Percentiles rank a stretch among this genome's conserved stretches.
Conservation (phyloP, 352 stramenopile species). For the Pythium sp. region DNA sequence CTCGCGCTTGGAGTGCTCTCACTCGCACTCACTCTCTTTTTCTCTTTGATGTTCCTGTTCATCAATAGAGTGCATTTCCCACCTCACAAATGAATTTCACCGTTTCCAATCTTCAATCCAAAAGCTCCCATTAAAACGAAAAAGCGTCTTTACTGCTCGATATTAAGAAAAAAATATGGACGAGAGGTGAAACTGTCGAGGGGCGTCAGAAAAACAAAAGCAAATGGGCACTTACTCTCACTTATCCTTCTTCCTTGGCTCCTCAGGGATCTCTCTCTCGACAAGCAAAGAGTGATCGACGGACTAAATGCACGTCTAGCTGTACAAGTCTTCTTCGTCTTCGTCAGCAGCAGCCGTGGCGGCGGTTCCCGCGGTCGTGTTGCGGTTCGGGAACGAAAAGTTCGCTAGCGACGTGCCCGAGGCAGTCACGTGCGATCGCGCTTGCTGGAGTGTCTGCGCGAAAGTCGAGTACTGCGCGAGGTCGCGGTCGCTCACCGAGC, state of each 20-base stretch:
- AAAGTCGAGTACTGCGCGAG: conserved; percentile 91
- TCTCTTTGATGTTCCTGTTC: no score
- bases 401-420: conserved; percentile 92
- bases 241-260: neutral
- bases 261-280: neutral
- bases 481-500: conserved; percentile 98
- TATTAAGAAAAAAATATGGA: conserved; percentile 8
- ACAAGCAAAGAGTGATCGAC: neutral
- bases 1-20: no score
- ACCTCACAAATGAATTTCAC: no score
- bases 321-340: conserved; percentile 98
- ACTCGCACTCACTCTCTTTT: no score
- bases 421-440: conserved; percentile 91
- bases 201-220: neutral
- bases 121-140: conserved; percentile 1
- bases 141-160: conserved; percentile 8
- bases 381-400: conserved; percentile 94
- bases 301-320: conserved; percentile 53
- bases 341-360: conserved; percentile 78
- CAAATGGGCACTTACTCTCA: neutral
- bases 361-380: conserved; percentile 33
- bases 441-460: conserved; percentile 93
- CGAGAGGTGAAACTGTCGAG: neutral
- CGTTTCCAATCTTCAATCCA: neutral
- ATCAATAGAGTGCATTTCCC: no score